Percentiles rank a stretch among this genome's conserved stretches.
Evolutionary conservation across 2,329 filamentous ascomycete genomes (phyloP).

Genomic region (Pezicula neosporulosa): DNA sequence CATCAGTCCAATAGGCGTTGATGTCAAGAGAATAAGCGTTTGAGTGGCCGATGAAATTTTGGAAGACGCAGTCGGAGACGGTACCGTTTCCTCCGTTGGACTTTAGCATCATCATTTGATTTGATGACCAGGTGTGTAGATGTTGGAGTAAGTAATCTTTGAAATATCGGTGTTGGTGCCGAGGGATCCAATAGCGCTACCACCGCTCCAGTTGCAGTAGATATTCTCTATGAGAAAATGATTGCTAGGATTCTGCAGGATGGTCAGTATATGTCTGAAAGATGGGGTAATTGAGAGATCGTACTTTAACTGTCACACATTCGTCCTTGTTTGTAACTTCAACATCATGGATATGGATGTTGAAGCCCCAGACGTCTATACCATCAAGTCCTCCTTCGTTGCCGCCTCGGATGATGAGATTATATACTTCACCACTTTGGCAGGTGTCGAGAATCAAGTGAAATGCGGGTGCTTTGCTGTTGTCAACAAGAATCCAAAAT

Average conservation of each 20-base stretch:
- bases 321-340: constrained; percentile 62
- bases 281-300: background rate
- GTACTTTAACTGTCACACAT: constrained; percentile 50
- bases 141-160: constrained; percentile 49
- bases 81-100: constrained; percentile 53
- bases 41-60: constrained; percentile 57
- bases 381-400: constrained; percentile 52
- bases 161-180: constrained; percentile 44
- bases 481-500: background rate
- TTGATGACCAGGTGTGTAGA: constrained; percentile 57
- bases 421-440: constrained; percentile 48
- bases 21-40: constrained; percentile 57
- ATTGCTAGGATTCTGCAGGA: constrained; percentile 42
- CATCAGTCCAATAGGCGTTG: constrained; percentile 48
- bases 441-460: constrained; percentile 47
- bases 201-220: constrained; percentile 58
- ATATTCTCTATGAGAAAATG: constrained; percentile 55
- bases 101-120: constrained; percentile 64
- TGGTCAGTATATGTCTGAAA: background rate
- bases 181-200: constrained; percentile 54
- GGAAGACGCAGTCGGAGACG: constrained; percentile 46
- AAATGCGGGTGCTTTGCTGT: constrained; percentile 2
- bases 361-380: constrained; percentile 49
- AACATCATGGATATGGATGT: constrained; percentile 57
- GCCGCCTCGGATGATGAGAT: constrained; percentile 50